Conservation (phyloP, 2,329 filamentous ascomycete genomes). For the Penicillium frequentans region DNA sequence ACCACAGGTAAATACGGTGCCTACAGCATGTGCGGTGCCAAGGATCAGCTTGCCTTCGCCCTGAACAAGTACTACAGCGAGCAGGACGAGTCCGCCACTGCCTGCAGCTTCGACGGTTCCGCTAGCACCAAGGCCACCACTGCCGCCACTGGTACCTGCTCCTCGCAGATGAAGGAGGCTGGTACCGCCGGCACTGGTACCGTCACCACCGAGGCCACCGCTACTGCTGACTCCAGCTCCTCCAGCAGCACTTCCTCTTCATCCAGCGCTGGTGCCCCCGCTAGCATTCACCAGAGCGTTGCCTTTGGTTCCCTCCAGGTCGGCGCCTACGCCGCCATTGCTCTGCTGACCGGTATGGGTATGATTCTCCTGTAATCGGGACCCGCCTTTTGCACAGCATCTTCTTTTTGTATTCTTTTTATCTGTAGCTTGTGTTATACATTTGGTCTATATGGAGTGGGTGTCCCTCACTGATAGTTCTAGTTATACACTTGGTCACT, state of each 20-base stretch:
- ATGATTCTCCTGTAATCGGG: slow-evolving; percentile 40
- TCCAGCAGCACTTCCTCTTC: slow-evolving; percentile 19
- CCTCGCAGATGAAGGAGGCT: slow-evolving; percentile 40
- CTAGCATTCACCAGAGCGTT: slow-evolving; percentile 23
- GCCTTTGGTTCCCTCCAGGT: slow-evolving; percentile 35
- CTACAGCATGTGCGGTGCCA: slow-evolving; percentile 47
- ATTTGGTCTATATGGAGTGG: neutral
- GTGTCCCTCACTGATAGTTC: neutral
- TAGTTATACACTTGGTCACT: neutral
- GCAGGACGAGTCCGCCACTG: slow-evolving; percentile 37
- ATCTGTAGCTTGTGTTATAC: slow-evolving; percentile 1
- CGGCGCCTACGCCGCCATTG: slow-evolving; percentile 34
- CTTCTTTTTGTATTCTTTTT: neutral
- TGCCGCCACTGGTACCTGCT: slow-evolving; percentile 39
- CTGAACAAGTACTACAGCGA: slow-evolving; percentile 47
- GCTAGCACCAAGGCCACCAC: slow-evolving; percentile 39
- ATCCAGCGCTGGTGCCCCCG: slow-evolving; percentile 20
- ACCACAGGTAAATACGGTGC: slow-evolving; percentile 46
- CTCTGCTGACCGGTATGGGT: slow-evolving; percentile 38
- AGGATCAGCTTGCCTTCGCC: slow-evolving; percentile 45
- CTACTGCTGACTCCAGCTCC: slow-evolving; percentile 23
- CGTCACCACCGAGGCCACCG: slow-evolving; percentile 37
- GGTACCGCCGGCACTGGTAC: slow-evolving; percentile 40
- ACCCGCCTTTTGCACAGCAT: neutral
- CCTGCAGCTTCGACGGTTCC: slow-evolving; percentile 45